Evolutionary conservation across 805 yeast species (phyloP), one percentile per base, ranked within the genome.

Genomic region (Candida vaughaniae): DNA sequence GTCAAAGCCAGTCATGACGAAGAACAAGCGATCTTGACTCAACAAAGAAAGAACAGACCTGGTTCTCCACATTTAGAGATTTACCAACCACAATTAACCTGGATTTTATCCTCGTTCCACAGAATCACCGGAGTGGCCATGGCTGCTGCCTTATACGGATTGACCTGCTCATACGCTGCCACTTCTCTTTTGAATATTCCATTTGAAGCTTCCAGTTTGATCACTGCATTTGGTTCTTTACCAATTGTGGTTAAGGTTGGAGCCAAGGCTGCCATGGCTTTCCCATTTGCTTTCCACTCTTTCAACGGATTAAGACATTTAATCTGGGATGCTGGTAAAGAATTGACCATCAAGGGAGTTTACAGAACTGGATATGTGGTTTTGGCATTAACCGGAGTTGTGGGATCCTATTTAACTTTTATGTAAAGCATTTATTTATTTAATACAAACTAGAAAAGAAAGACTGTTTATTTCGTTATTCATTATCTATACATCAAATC

Each of bases 261-360:
- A 16, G 66, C 78, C 41, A 93, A 93, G 72, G 80, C 82, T 34
- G 55, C 77, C 27, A 77, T 82, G 56, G 79, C 93, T 6, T 77
- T 77, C 70, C 90, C 96, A 48, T 88, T 93, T 64, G 84, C 85
- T 20, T 89, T 78, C 83, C 99, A 93, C 66, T 55, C 76, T 31
- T 78, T 73, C 60, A 88, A 90, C 61, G 97, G 98, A 53, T 43
- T 91, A 46, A 87, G 99, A 77, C 99, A 93, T 63, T 69, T 91
- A 64, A 57, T 86, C 38, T 93, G 99, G 99, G 99, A 93, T 62
- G 61, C 80, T 36, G 95, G 95, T 60, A 72, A 69, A 49, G 85
- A 83, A 63, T 75, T 91, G 58, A 76, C 89, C 44, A 56, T 86
- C 51, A 78, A 83, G 57, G 97, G 95, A 50, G 96, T 93, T 40